Evolutionary conservation across 768 basidiomycete species (phyloP).

Genomic region (Lentinula edodes): DNA sequence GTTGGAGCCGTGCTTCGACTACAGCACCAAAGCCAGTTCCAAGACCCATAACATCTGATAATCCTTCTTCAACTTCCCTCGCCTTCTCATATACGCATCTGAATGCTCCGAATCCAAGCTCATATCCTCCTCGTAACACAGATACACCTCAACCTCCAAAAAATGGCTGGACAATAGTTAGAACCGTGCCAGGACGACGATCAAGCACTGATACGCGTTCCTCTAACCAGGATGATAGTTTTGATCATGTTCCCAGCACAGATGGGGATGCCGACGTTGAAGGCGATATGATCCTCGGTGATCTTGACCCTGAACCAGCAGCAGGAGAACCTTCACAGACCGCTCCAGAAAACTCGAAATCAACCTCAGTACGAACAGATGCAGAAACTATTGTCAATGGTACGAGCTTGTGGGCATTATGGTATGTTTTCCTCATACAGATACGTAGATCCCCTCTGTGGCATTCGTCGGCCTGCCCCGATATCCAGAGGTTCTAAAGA

Average conservation of each 20-base stretch:
- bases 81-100: slow-evolving; percentile 82
- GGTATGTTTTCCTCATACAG: slow-evolving; percentile 9
- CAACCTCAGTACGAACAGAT: slow-evolving; percentile 54
- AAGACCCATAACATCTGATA: slow-evolving; percentile 33
- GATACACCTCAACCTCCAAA: slow-evolving; percentile 33
- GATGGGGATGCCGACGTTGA: slow-evolving; percentile 62
- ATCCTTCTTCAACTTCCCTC: slow-evolving; percentile 61
- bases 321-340: slow-evolving; percentile 17
- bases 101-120: slow-evolving; percentile 65
- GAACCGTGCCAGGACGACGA: slow-evolving; percentile 21
- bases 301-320: slow-evolving; percentile 56
- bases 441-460: slow-evolving; percentile 52
- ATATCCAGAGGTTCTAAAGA: slow-evolving; percentile 16
- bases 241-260: slow-evolving; percentile 16
- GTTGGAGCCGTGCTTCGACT: slow-evolving; percentile 34
- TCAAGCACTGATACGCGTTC: slow-evolving; percentile 4
- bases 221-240: slow-evolving; percentile 7
- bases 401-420: slow-evolving; percentile 26
- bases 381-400: slow-evolving; percentile 74
- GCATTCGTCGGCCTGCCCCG: slow-evolving; percentile 30
- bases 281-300: slow-evolving; percentile 71
- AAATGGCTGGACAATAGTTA: slow-evolving; percentile 77
- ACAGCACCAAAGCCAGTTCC: slow-evolving; percentile 56
- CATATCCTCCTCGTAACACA: slow-evolving; percentile 59
- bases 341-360: slow-evolving; percentile 36